phyloP scores from a whole-genome alignment of 805 yeast species.

The Kuraishia piskuri region DNA sequence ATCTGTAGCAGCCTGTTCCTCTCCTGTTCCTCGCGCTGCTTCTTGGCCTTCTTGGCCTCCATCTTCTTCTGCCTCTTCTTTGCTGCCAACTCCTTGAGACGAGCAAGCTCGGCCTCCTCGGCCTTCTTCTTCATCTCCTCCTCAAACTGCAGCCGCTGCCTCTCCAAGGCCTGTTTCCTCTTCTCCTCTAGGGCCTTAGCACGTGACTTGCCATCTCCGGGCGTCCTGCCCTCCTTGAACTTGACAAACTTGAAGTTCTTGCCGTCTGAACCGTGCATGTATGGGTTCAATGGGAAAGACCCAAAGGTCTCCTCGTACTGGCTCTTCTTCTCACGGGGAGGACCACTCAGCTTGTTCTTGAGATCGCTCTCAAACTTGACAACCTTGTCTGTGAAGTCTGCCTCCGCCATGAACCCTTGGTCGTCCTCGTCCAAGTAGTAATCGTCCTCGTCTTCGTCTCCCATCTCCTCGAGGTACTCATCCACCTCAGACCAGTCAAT shows the following conservation, averaged over 20 bases:
- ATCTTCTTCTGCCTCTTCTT: constrained; percentile 15
- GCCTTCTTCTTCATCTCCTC: constrained; percentile 7
- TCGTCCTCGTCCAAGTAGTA: constrained; percentile 6
- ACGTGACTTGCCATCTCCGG: background rate
- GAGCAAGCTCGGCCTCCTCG: constrained; percentile 20
- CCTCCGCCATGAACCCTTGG: constrained; percentile 3
- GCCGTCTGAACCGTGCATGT: constrained; percentile 18
- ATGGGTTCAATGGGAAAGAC: constrained; percentile 22
- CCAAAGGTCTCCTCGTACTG: constrained; percentile 18
- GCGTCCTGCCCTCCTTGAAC: constrained; percentile 15
- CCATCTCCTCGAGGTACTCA: constrained; percentile 19
- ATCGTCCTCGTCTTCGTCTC: constrained; percentile 11
- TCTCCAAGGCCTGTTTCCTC: constrained; percentile 4
- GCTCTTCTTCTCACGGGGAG: constrained; percentile 3
- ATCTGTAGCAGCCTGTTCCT: constrained; percentile 11
- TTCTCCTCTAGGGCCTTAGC: constrained; percentile 12
- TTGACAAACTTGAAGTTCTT: constrained; percentile 23
- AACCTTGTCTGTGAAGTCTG: background rate
- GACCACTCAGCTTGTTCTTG: constrained; percentile 5
- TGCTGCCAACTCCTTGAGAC: constrained; percentile 19
- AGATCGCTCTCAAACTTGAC: constrained; percentile 8
- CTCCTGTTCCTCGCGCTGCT: constrained; percentile 13
- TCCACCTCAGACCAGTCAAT: constrained; percentile 72
- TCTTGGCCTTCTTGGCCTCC: constrained; percentile 4
- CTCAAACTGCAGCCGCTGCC: constrained; percentile 1